Conservation (phyloP, 108 stramenopile genomes). For the Discostella pseudostelligera region DNA sequence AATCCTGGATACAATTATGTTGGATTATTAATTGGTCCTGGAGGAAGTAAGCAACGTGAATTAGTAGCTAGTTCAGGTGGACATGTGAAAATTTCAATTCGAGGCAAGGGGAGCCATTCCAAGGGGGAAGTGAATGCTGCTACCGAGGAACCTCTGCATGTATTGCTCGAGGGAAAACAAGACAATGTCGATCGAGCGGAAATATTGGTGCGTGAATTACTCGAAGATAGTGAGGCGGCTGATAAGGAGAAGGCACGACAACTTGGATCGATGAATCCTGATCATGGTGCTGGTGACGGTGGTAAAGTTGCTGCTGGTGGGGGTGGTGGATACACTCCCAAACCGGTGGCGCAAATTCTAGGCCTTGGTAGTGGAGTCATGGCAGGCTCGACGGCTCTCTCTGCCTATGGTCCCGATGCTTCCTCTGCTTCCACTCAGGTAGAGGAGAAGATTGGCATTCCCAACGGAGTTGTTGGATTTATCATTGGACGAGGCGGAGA, state of each 20-base stretch:
- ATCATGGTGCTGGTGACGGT: background rate
- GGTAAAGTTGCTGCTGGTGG: slow-evolving; percentile 1
- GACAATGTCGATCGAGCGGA: slow-evolving; percentile 58
- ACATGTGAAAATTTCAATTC: slow-evolving; percentile 43
- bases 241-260: slow-evolving; percentile 69
- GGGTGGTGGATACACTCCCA: slow-evolving; percentile 55
- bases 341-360: slow-evolving; percentile 81
- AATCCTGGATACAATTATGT: slow-evolving; percentile 59
- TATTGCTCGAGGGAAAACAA: slow-evolving; percentile 58
- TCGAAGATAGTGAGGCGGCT: slow-evolving; percentile 52
- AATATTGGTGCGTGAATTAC: slow-evolving; percentile 46
- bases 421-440: slow-evolving; percentile 19
- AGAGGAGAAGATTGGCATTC: slow-evolving; percentile 80
- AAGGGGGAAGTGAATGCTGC: slow-evolving; percentile 10
- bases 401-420: slow-evolving; percentile 37
- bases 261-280: slow-evolving; percentile 46
- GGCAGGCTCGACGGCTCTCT: slow-evolving; percentile 35
- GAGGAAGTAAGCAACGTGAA: slow-evolving; percentile 54
- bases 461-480: slow-evolving; percentile 78
- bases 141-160: slow-evolving; percentile 67
- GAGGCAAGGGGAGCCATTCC: slow-evolving; percentile 42
- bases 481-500: slow-evolving; percentile 93
- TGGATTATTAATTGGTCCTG: slow-evolving; percentile 51
- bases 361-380: slow-evolving; percentile 10
- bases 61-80: slow-evolving; percentile 43